phyloP scores from a whole-genome alignment of 148 eudicot genomes.

The Vaccinium macrocarpon region DNA sequence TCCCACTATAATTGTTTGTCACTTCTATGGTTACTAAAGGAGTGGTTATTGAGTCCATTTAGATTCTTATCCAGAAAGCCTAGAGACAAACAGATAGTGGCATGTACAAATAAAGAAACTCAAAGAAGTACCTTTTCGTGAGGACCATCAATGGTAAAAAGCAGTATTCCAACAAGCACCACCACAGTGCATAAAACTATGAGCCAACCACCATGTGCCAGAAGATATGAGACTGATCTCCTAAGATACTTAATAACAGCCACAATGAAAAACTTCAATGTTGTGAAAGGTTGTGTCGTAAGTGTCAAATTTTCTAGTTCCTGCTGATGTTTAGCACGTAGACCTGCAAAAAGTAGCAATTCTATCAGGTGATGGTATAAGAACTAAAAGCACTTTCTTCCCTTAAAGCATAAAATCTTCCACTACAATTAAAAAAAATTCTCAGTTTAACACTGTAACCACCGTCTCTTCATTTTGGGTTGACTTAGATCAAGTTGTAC shows the following conservation, averaged over 20 bases:
- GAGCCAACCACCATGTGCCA: constrained; percentile 66
- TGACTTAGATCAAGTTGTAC: background rate
- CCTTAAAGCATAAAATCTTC: background rate
- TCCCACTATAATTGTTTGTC: background rate
- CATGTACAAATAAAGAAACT: background rate
- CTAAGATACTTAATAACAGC: constrained; percentile 61
- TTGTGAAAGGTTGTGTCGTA: constrained; percentile 70
- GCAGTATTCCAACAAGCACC: constrained; percentile 35
- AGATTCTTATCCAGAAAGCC: background rate
- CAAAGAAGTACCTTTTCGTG: constrained; percentile 69
- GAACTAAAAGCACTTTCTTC: background rate
- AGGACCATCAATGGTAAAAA: constrained; percentile 68
- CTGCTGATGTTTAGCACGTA: constrained; percentile 60
- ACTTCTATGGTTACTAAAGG: background rate
- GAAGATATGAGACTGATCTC: constrained; percentile 52
- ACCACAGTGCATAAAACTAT: constrained; percentile 46
- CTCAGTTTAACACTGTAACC: background rate
- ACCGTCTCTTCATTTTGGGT: background rate
- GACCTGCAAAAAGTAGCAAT: constrained; percentile 44
- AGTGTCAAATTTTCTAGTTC: constrained; percentile 75
- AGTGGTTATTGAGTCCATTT: background rate
- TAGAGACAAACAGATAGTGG: background rate
- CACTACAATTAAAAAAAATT: background rate
- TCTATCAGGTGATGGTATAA: constrained; percentile 9
- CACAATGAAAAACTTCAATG: constrained; percentile 64